Conservation (phyloP, 1,139 yeast species). For the Protomyces arabidopsidicola region DNA sequence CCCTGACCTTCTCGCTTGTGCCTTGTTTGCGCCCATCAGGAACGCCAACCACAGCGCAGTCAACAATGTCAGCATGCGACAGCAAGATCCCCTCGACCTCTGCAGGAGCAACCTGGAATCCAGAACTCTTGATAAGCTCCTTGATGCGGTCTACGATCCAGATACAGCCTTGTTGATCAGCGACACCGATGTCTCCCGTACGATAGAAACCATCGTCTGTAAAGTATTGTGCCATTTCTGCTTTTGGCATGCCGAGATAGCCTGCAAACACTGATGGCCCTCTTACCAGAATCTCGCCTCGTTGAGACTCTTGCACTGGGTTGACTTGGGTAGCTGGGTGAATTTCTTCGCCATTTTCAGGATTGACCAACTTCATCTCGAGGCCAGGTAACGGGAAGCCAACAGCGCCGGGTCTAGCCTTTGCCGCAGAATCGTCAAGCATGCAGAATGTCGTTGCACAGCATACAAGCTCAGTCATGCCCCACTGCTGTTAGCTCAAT, state of each 20-base stretch:
- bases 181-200: constrained; percentile 68
- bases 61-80: constrained; percentile 41
- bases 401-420: constrained; percentile 43
- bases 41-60: constrained; percentile 42
- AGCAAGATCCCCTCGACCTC: constrained; percentile 64
- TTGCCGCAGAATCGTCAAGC: constrained; percentile 55
- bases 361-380: constrained; percentile 47
- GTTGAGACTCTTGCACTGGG: constrained; percentile 25
- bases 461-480: constrained; percentile 63
- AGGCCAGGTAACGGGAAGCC: constrained; percentile 47
- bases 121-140: constrained; percentile 65
- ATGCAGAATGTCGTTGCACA: constrained; percentile 82
- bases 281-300: constrained; percentile 60
- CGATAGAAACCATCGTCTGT: constrained; percentile 67
- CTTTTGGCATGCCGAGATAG: constrained; percentile 52
- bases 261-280: constrained; percentile 66
- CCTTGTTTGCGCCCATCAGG: constrained; percentile 38
- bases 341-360: constrained; percentile 52
- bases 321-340: constrained; percentile 32
- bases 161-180: constrained; percentile 50
- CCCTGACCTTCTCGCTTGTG: constrained; percentile 39
- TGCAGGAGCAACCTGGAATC: constrained; percentile 74
- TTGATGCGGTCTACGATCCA: constrained; percentile 61
- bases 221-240: constrained; percentile 47
- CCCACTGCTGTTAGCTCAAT: constrained; percentile 49